phyloP scores from a whole-genome alignment of 768 basidiomycete species.

The Amanita subjunquillea region DNA sequence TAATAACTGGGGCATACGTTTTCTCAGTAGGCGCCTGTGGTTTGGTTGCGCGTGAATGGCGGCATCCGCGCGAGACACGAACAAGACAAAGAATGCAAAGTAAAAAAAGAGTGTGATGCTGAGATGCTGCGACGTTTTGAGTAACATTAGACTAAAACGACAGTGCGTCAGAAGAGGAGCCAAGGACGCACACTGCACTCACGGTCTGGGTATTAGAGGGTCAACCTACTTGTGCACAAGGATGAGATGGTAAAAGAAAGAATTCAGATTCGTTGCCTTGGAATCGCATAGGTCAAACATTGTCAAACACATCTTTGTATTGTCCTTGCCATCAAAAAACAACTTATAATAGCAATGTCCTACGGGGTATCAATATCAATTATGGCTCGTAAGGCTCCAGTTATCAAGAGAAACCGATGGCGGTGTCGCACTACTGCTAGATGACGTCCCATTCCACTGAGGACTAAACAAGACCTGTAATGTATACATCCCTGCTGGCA shows the following conservation, averaged over 20 bases:
- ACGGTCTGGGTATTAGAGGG: neutral
- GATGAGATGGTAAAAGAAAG: slow-evolving; percentile 6
- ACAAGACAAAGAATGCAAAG: slow-evolving; percentile 42
- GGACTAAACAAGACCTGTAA: slow-evolving; percentile 88
- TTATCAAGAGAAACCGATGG: slow-evolving; percentile 53
- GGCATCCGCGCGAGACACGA: slow-evolving; percentile 36
- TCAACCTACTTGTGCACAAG: slow-evolving; percentile 3
- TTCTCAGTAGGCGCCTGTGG: slow-evolving; percentile 60
- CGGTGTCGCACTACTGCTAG: slow-evolving; percentile 55
- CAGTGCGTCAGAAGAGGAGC: neutral
- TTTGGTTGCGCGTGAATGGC: slow-evolving; percentile 36
- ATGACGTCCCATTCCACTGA: slow-evolving; percentile 71
- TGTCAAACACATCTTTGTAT: neutral
- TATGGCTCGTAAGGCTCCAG: slow-evolving; percentile 79
- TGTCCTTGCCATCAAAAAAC: neutral
- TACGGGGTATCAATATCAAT: slow-evolving; percentile 21
- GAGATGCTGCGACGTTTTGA: slow-evolving; percentile 31
- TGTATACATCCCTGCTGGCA: slow-evolving; percentile 62
- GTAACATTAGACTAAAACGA: slow-evolving; percentile 30
- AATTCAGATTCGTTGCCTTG: neutral
- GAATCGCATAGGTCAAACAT: neutral
- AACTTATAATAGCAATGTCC: slow-evolving; percentile 7
- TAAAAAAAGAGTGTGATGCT: slow-evolving; percentile 57
- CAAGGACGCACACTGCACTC: neutral
- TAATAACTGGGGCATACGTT: slow-evolving; percentile 33